Evolutionary conservation across 2,329 filamentous ascomycete species (phyloP).

Genomic region (Lachnellula subtilissima): DNA sequence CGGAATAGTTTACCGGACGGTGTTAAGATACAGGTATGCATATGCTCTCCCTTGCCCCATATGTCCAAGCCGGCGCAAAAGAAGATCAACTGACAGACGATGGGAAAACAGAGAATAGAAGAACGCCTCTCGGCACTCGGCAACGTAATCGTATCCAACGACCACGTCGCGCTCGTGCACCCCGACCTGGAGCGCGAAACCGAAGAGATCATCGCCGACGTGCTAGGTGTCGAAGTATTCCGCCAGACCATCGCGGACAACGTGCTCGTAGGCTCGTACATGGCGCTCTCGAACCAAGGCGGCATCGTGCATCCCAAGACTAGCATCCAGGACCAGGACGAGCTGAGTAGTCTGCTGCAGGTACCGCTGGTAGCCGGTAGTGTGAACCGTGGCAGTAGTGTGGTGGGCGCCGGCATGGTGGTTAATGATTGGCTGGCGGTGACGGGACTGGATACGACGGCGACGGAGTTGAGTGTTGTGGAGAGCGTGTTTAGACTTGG

Average conservation of each 20-base stretch:
- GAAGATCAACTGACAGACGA: neutral
- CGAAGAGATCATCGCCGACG: conserved; percentile 96
- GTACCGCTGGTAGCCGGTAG: conserved; percentile 92
- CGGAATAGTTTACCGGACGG: conserved; percentile 88
- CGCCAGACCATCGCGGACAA: conserved; percentile 95
- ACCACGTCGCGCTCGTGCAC: conserved; percentile 94
- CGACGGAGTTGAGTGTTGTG: conserved; percentile 94
- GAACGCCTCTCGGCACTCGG: conserved; percentile 92
- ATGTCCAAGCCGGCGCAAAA: neutral
- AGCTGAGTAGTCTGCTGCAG: conserved; percentile 87
- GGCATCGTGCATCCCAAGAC: conserved; percentile 98
- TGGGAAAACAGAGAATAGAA: conserved; percentile 69
- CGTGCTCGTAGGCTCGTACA: conserved; percentile 93
- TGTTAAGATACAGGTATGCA: conserved; percentile 67
- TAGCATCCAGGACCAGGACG: conserved; percentile 94
- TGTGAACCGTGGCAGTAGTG: conserved; percentile 87
- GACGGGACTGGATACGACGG: conserved; percentile 87
- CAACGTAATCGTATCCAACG: conserved; percentile 94
- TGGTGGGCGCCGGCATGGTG: conserved; percentile 96
- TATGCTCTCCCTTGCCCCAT: neutral
- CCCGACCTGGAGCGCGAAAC: conserved; percentile 96
- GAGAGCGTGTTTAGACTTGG: conserved; percentile 94
- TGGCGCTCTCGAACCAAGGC: conserved; percentile 92
- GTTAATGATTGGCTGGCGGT: conserved; percentile 98
- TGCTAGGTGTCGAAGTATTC: conserved; percentile 84